These are phyloP conservation scores for Phytophthora sp. DNA, from an alignment of 352 stramenopile genomes.

Conservation along the genomic window DNA sequence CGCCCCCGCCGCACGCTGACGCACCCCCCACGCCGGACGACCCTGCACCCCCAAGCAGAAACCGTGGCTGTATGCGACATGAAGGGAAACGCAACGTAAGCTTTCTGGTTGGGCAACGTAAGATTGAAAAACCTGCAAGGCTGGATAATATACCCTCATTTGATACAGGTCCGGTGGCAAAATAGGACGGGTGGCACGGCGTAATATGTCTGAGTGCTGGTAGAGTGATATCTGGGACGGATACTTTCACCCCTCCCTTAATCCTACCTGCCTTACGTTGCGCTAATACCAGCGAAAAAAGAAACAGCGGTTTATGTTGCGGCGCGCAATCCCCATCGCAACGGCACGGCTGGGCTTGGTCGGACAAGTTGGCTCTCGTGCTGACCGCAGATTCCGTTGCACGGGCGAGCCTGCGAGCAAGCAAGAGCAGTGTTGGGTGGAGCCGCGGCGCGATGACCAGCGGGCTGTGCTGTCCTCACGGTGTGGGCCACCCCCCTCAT, in stretches of 20 bases:
- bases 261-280: neutral
- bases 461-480: too few relatives aligned
- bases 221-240: neutral
- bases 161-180: too few relatives aligned
- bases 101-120: too few relatives aligned
- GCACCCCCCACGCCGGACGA: conserved; percentile 2
- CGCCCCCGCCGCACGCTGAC: neutral
- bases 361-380: conserved; percentile 12
- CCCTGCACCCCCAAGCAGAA: conserved; percentile 12
- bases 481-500: too few relatives aligned
- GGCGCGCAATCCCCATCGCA: neutral
- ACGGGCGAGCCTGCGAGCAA: neutral
- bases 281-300: conserved; percentile 8
- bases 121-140: too few relatives aligned
- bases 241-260: neutral
- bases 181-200: neutral
- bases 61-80: conserved; percentile 11
- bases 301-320: conserved; percentile 22
- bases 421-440: conserved; percentile 5
- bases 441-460: conserved; percentile 5
- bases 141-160: too few relatives aligned
- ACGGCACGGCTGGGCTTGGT: neutral
- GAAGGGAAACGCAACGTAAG: too few relatives aligned
- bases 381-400: neutral
- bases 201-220: neutral